phyloP scores from a whole-genome alignment of 768 basidiomycete genomes.

The Phallus indusiatus region DNA sequence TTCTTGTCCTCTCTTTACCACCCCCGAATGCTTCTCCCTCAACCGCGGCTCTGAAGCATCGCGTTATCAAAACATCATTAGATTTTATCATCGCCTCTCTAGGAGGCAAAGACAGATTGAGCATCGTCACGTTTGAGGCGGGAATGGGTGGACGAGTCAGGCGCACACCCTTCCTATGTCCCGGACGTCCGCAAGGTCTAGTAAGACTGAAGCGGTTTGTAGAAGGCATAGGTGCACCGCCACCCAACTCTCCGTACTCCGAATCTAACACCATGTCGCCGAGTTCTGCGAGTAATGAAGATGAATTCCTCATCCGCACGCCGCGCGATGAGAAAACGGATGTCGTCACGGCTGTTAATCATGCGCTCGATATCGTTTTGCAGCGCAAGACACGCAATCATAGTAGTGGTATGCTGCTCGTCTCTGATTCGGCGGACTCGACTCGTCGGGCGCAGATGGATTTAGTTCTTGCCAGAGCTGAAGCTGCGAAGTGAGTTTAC shows the following conservation, averaged over 20 bases:
- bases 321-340: constrained; percentile 91
- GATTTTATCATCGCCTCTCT: constrained; percentile 78
- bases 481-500: constrained; percentile 68
- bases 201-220: constrained; percentile 68
- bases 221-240: constrained; percentile 43
- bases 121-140: constrained; percentile 88
- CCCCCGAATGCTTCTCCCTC: constrained; percentile 60
- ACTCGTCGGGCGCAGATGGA: constrained; percentile 97
- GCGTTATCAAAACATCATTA: constrained; percentile 81
- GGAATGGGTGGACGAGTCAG: constrained; percentile 74
- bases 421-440: constrained; percentile 88
- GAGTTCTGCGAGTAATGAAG: constrained; percentile 29
- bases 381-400: constrained; percentile 91
- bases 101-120: constrained; percentile 70
- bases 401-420: constrained; percentile 82
- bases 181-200: constrained; percentile 60
- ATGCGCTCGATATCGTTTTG: constrained; percentile 87
- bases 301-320: constrained; percentile 57
- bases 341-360: constrained; percentile 97
- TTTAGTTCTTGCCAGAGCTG: constrained; percentile 90
- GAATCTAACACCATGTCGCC: constrained; percentile 16
- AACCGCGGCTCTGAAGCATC: constrained; percentile 77
- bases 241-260: background rate
- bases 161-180: constrained; percentile 86
- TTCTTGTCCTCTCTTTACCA: constrained; percentile 85